Evolutionary conservation across 179 eudicot species (phyloP).

Genomic region (Beta lomatogona): DNA sequence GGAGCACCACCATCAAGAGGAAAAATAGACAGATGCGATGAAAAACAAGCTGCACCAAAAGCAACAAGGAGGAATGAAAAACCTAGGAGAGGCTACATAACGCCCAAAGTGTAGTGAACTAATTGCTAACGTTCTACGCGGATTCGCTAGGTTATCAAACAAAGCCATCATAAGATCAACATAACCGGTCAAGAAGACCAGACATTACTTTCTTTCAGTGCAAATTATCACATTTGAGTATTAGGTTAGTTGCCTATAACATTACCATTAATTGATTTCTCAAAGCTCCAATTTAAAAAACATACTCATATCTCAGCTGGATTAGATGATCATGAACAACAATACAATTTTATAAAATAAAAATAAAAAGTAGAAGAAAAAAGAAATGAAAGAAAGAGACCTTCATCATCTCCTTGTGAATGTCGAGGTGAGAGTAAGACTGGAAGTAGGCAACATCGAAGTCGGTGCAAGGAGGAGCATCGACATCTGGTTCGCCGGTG

Average conservation of each 20-base stretch:
- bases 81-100: too few relatives aligned
- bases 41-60: too few relatives aligned
- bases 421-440: constrained; percentile 90
- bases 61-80: too few relatives aligned
- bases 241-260: too few relatives aligned
- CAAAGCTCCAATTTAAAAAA: background rate
- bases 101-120: too few relatives aligned
- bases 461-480: constrained; percentile 64
- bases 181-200: background rate
- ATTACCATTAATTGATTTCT: background rate
- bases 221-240: background rate
- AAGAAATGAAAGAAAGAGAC: constrained; percentile 28
- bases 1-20: too few relatives aligned
- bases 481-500: constrained; percentile 26
- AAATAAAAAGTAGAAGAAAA: background rate
- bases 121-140: too few relatives aligned
- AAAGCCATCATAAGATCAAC: too few relatives aligned
- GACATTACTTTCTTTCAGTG: background rate
- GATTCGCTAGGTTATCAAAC: too few relatives aligned
- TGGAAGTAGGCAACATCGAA: constrained; percentile 89
- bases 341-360: background rate
- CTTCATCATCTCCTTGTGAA: constrained; percentile 98
- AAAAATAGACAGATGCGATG: too few relatives aligned
- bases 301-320: background rate
- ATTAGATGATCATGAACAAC: background rate